Evolutionary conservation across 306 rosid species (phyloP).

Genomic region (Arachis hypogaea): DNA sequence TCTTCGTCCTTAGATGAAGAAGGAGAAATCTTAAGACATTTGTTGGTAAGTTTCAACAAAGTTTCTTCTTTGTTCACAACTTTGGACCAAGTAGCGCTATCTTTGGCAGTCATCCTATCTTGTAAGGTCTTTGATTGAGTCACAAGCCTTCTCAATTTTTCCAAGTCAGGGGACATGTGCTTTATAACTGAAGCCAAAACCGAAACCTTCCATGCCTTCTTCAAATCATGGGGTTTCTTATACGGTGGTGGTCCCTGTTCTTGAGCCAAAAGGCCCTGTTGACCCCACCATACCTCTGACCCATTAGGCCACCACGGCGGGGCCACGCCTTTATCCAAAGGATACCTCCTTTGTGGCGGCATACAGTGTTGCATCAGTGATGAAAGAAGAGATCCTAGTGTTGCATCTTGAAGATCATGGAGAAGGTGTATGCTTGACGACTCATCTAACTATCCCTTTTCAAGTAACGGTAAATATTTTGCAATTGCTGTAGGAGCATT

Average conservation of each 20-base stretch:
- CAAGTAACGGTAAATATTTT: constrained; percentile 35
- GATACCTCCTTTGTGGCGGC: constrained; percentile 59
- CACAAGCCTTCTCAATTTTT: constrained; percentile 51
- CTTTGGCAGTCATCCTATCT: constrained; percentile 66
- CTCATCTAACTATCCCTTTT: constrained; percentile 13
- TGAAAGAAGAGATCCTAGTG: constrained; percentile 60
- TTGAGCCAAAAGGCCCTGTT: constrained; percentile 50
- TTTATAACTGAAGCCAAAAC: constrained; percentile 59
- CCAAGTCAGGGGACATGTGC: constrained; percentile 60
- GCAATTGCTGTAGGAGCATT: constrained; percentile 44
- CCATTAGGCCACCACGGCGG: constrained; percentile 80
- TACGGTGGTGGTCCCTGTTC: constrained; percentile 64
- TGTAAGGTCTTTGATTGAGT: constrained; percentile 60
- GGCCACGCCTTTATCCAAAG: constrained; percentile 54
- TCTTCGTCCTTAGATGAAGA: no score
- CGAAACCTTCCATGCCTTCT: constrained; percentile 72
- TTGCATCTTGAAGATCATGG: constrained; percentile 57
- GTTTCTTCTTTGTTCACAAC: constrained; percentile 61
- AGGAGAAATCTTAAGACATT: constrained; percentile 33
- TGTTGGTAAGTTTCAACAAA: constrained; percentile 35
- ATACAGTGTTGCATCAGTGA: constrained; percentile 63
- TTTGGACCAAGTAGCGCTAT: constrained; percentile 60
- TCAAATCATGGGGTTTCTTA: constrained; percentile 66
- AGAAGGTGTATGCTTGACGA: constrained; percentile 53
- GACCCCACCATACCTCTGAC: constrained; percentile 52